phyloP scores from a whole-genome alignment of 108 stramenopile species.

The Pseudonitzschia multiseries region DNA sequence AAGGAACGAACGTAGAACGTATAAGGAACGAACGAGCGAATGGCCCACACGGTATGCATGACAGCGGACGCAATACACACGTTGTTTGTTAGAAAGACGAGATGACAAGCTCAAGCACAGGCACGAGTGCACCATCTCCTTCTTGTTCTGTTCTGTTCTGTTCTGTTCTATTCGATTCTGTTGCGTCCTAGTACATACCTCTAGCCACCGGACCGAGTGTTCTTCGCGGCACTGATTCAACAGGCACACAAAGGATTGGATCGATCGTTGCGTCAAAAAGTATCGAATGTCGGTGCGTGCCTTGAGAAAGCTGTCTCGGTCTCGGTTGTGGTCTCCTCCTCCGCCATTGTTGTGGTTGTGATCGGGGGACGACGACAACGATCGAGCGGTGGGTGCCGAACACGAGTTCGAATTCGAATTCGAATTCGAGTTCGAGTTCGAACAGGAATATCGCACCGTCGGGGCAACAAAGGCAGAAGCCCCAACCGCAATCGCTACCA shows the following conservation, averaged over 20 bases:
- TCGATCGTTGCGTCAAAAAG: constrained; percentile 75
- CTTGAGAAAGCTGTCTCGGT: constrained; percentile 13
- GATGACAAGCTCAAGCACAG: no score
- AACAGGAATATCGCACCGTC: background rate
- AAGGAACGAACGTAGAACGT: background rate
- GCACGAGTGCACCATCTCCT: no score
- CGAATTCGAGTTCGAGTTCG: background rate
- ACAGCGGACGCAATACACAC: background rate
- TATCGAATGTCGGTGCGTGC: constrained; percentile 43
- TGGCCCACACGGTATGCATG: background rate
- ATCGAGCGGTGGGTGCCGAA: background rate
- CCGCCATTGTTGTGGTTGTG: background rate
- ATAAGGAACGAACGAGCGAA: background rate
- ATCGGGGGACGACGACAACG: constrained; percentile 5
- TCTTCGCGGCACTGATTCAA: constrained; percentile 71
- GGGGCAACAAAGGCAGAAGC: constrained; percentile 9
- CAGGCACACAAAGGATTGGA: constrained; percentile 80
- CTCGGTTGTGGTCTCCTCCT: no score
- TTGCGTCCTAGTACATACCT: constrained; percentile 23
- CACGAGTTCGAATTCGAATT: background rate
- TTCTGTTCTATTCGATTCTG: background rate
- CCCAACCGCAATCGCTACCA: background rate
- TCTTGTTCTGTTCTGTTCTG: no score
- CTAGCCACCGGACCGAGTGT: constrained; percentile 65
- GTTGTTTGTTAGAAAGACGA: no score